Conservation (phyloP, 257 asterid genomes). For the Eucommia ulmoides region DNA sequence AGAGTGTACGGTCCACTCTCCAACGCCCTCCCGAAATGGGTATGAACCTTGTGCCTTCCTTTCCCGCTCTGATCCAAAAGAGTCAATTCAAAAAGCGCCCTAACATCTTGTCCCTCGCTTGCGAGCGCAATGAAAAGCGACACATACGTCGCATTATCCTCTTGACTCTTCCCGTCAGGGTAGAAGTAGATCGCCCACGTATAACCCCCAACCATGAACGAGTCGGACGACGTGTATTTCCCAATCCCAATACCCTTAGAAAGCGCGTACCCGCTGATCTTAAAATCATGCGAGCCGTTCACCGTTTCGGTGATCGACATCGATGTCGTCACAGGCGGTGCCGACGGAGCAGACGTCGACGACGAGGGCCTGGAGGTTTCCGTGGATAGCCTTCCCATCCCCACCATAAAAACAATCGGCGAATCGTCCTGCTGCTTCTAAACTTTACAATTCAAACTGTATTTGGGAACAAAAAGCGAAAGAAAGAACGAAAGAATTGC, state of each 20-base stretch:
- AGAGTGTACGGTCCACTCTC: conserved; percentile 93
- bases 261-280: conserved; percentile 71
- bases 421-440: too few relatives aligned
- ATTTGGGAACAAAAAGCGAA: too few relatives aligned
- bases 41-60: conserved; percentile 89
- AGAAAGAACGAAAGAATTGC: too few relatives aligned
- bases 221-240: conserved; percentile 70
- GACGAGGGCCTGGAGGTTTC: conserved; percentile 40
- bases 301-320: conserved; percentile 72
- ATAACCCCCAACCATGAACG: conserved; percentile 82
- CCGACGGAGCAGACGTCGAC: conserved; percentile 23
- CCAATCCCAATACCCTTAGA: conserved; percentile 87
- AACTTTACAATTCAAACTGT: too few relatives aligned
- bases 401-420: too few relatives aligned
- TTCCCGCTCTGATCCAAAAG: conserved; percentile 87
- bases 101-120: conserved; percentile 75
- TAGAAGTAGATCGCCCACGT: conserved; percentile 90
- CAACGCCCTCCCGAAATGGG: conserved; percentile 88
- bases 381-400: conserved; percentile 56
- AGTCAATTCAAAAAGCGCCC: conserved; percentile 86
- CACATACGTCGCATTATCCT: conserved; percentile 74
- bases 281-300: conserved; percentile 76
- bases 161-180: conserved; percentile 88
- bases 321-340: conserved; percentile 53
- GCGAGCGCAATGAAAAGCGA: conserved; percentile 80